phyloP scores from a whole-genome alignment of 495 filamentous ascomycete species.

The Bryoglossum gracile region DNA sequence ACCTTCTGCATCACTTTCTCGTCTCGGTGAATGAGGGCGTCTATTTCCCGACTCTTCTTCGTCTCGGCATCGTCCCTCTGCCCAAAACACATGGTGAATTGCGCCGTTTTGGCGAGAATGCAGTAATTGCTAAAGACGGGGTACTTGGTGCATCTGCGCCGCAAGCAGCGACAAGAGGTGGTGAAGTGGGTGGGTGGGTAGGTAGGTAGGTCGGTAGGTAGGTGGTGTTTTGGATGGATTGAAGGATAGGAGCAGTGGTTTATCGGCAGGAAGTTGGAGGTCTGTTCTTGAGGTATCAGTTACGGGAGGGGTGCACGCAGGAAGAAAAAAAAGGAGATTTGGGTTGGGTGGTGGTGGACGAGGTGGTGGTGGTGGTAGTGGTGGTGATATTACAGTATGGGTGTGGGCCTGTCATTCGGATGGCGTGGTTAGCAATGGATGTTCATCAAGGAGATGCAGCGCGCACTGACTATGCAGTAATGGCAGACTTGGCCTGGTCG shows the following conservation, averaged over 20 bases:
- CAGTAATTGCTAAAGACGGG: not conserved
- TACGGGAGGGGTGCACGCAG: conserved; percentile 15
- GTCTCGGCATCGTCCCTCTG: conserved; percentile 42
- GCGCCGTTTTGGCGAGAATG: conserved; percentile 11
- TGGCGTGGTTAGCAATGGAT: not conserved
- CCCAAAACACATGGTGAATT: conserved; percentile 56
- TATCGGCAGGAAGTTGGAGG: not conserved
- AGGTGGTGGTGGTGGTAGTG: no score
- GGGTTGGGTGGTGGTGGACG: no score
- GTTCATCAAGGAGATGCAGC: not conserved
- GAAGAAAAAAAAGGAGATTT: conserved; percentile 15
- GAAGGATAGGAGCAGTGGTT: no score
- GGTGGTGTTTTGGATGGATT: no score
- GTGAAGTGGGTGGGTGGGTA: not conserved
- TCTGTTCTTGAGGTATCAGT: not conserved
- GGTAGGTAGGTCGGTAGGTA: no score
- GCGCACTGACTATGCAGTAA: not conserved
- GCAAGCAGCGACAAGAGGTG: not conserved
- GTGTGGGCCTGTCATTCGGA: not conserved
- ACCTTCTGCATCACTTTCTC: conserved; percentile 74
- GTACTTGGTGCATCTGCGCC: not conserved
- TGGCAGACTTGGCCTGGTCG: no score
- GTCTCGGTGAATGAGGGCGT: conserved; percentile 68
- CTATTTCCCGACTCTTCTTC: conserved; percentile 58
- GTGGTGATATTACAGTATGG: not conserved